Conservation (phyloP, 495 filamentous ascomycete genomes). For the Rhizodiscina lignyota region DNA sequence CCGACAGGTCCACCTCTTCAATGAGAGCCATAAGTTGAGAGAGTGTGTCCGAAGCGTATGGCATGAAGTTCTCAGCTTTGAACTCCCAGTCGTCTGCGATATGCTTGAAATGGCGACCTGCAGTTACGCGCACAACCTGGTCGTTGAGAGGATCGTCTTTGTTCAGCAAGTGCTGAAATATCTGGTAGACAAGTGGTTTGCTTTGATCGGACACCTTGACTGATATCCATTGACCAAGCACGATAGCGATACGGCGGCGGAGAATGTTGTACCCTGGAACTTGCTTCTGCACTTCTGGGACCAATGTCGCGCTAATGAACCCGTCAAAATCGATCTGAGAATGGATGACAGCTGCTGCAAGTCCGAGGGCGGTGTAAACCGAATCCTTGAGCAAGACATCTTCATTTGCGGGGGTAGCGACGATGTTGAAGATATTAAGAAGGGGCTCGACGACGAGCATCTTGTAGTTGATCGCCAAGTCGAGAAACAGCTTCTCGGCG, state of each 20-base stretch:
- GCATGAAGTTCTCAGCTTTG: slow-evolving; percentile 45
- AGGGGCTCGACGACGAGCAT: slow-evolving; percentile 57
- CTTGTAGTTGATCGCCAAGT: slow-evolving; percentile 77
- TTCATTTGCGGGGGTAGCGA: slow-evolving; percentile 46
- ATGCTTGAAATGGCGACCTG: slow-evolving; percentile 63
- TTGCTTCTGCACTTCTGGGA: slow-evolving; percentile 61
- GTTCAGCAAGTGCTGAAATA: slow-evolving; percentile 78
- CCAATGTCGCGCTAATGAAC: slow-evolving; percentile 57
- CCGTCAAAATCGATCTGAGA: slow-evolving; percentile 60
- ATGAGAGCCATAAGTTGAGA: slow-evolving; percentile 55
- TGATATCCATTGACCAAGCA: slow-evolving; percentile 78
- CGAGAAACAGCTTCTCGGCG: slow-evolving; percentile 82
- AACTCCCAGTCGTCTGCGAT: slow-evolving; percentile 80
- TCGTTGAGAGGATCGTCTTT: slow-evolving; percentile 67
- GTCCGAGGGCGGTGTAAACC: slow-evolving; percentile 79
- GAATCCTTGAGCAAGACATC: slow-evolving; percentile 79
- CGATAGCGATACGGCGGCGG: slow-evolving; percentile 71
- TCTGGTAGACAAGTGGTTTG: slow-evolving; percentile 61
- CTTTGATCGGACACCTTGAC: slow-evolving; percentile 49
- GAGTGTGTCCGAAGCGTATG: slow-evolving; percentile 55
- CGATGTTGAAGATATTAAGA: slow-evolving; percentile 57
- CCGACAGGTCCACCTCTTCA: slow-evolving; percentile 61
- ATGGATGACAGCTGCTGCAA: slow-evolving; percentile 61
- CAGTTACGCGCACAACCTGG: slow-evolving; percentile 78
- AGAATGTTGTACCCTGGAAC: slow-evolving; percentile 69